phyloP scores from a whole-genome alignment of 345 rosid species.

The Melaleuca quinquenervia region DNA sequence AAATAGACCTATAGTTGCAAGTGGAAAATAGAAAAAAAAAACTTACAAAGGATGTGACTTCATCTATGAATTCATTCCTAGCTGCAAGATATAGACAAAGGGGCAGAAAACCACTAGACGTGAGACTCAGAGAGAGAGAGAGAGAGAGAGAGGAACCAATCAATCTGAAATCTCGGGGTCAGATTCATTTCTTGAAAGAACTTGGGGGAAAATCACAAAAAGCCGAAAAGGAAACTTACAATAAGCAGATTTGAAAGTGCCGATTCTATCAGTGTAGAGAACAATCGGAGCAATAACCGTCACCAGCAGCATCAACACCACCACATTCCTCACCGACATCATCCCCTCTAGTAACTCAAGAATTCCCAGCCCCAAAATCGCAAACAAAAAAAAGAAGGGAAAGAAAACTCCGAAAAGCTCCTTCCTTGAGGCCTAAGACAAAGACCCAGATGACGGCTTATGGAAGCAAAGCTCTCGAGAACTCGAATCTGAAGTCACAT shows the following conservation, averaged over 20 bases:
- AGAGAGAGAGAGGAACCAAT: background rate
- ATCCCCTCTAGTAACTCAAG: background rate
- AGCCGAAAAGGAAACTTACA: conserved; percentile 7
- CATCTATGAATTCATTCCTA: conserved; percentile 56
- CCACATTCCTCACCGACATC: conserved; percentile 63
- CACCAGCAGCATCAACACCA: conserved; percentile 44
- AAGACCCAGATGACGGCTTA: background rate
- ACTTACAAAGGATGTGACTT: conserved; percentile 56
- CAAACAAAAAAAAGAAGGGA: background rate
- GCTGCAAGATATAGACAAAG: conserved; percentile 29
- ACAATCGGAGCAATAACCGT: conserved; percentile 77
- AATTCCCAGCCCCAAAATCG: background rate
- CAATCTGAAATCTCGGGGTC: background rate
- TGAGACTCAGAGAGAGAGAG: background rate
- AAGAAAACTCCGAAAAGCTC: background rate
- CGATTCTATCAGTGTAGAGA: conserved; percentile 49
- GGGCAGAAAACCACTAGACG: background rate
- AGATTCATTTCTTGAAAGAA: background rate
- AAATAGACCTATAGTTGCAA: background rate
- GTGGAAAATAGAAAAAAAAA: background rate
- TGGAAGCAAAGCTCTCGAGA: background rate
- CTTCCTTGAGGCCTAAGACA: background rate
- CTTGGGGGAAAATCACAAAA: background rate
- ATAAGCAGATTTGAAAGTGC: conserved; percentile 37
- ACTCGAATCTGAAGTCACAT: background rate